These are phyloP conservation scores for Scytalidium sp. DNA, from an alignment of 2,329 filamentous ascomycete species.

Conservation along the genomic window DNA sequence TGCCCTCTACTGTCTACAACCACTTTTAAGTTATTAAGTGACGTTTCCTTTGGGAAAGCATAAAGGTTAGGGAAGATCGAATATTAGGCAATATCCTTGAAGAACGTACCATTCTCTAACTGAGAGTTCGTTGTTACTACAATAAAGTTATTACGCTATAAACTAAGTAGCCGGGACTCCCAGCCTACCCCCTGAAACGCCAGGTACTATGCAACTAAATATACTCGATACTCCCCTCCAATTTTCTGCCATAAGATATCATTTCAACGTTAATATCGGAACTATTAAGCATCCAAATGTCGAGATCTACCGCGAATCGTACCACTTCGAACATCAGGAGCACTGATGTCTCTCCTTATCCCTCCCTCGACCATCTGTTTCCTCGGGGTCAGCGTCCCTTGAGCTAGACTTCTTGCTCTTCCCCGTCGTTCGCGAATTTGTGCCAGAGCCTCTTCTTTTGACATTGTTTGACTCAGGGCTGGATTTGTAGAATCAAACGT, in stretches of 20 bases:
- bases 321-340: conserved; percentile 23
- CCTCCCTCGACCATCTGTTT: conserved; percentile 33
- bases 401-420: conserved; percentile 65
- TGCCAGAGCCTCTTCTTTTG: conserved; percentile 71
- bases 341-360: conserved; percentile 26
- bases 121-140: neutral
- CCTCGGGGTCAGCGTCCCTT: conserved; percentile 58
- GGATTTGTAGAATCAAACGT: conserved; percentile 38
- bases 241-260: neutral
- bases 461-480: conserved; percentile 63
- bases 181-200: conserved; percentile 16
- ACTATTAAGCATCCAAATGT: neutral
- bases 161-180: conserved; percentile 11
- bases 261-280: neutral
- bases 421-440: conserved; percentile 72
- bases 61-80: no score
- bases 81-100: neutral
- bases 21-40: no score
- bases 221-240: neutral
- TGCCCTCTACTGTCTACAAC: no score
- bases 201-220: conserved; percentile 22
- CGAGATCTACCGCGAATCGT: conserved; percentile 18
- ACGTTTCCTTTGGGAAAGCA: no score
- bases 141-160: conserved; percentile 16
- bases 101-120: neutral